phyloP scores from a whole-genome alignment of 2,329 filamentous ascomycete genomes.

The Golovinomyces cichoracearum region DNA sequence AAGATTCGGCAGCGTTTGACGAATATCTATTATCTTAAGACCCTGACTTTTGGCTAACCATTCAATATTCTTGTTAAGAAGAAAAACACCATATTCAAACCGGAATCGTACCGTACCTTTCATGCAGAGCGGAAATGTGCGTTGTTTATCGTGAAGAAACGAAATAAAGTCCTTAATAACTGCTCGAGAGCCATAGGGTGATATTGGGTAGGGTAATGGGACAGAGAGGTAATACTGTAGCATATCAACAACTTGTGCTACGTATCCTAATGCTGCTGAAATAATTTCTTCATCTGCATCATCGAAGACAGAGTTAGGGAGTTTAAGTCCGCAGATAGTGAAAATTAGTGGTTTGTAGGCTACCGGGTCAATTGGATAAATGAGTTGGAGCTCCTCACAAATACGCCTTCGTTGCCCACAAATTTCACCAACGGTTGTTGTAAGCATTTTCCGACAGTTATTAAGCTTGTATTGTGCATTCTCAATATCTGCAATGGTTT shows the following conservation, averaged over 20 bases:
- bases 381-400: slow-evolving; percentile 51
- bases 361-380: slow-evolving; percentile 55
- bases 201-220: slow-evolving; percentile 57
- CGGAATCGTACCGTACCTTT: slow-evolving; percentile 51
- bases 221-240: slow-evolving; percentile 62
- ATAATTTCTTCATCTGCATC: slow-evolving; percentile 43
- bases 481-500: slow-evolving; percentile 32
- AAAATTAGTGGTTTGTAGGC: slow-evolving; percentile 43
- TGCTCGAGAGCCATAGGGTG: slow-evolving; percentile 45
- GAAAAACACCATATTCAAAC: slow-evolving; percentile 86
- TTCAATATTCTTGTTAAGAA: slow-evolving; percentile 93
- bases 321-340: slow-evolving; percentile 49
- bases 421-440: slow-evolving; percentile 36
- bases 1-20: slow-evolving; percentile 76
- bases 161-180: slow-evolving; percentile 53
- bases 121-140: slow-evolving; percentile 61
- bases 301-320: slow-evolving; percentile 60
- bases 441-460: slow-evolving; percentile 27
- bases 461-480: slow-evolving; percentile 33
- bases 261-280: slow-evolving; percentile 58
- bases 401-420: slow-evolving; percentile 69
- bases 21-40: slow-evolving; percentile 61
- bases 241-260: slow-evolving; percentile 46
- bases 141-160: slow-evolving; percentile 21
- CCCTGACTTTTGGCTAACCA: slow-evolving; percentile 36